Conservation (phyloP, 768 basidiomycete species). For the Amanita subjunquillea region DNA sequence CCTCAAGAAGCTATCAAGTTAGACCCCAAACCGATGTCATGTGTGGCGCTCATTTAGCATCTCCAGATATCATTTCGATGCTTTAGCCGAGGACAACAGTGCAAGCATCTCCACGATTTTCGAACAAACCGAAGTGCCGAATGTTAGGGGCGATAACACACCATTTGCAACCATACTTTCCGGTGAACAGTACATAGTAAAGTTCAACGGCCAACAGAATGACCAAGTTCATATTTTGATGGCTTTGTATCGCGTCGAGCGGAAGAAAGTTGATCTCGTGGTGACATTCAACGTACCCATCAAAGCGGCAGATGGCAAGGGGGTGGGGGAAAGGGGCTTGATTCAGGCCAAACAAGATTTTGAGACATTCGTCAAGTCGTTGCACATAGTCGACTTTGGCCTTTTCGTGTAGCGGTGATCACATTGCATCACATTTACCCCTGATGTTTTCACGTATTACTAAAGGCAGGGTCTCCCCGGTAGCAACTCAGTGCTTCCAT, state of each 20-base stretch:
- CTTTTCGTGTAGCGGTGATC: constrained; percentile 45
- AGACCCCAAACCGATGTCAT: constrained; percentile 2
- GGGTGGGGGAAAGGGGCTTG: constrained; percentile 26
- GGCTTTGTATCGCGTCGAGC: constrained; percentile 69
- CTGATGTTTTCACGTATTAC: neutral
- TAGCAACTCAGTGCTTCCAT: too few relatives aligned
- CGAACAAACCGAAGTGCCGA: constrained; percentile 25
- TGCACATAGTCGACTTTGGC: constrained; percentile 56
- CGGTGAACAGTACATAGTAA: constrained; percentile 65
- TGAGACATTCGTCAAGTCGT: constrained; percentile 39
- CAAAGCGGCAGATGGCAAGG: constrained; percentile 31
- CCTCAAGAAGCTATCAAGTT: constrained; percentile 43
- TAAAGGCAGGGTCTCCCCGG: neutral
- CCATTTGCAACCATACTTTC: constrained; percentile 50
- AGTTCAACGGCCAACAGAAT: constrained; percentile 53
- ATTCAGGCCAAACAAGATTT: constrained; percentile 38
- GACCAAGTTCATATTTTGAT: constrained; percentile 73
- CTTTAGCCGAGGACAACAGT: constrained; percentile 85
- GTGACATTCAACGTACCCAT: constrained; percentile 77
- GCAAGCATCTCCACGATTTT: constrained; percentile 44
- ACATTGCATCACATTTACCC: neutral
- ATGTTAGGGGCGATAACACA: constrained; percentile 36
- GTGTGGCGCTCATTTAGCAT: constrained; percentile 4
- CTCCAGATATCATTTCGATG: constrained; percentile 80
- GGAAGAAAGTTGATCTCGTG: constrained; percentile 72